These are phyloP conservation scores for Globisporangium emineosum DNA, from an alignment of 352 stramenopile species.

Conservation along the genomic window DNA sequence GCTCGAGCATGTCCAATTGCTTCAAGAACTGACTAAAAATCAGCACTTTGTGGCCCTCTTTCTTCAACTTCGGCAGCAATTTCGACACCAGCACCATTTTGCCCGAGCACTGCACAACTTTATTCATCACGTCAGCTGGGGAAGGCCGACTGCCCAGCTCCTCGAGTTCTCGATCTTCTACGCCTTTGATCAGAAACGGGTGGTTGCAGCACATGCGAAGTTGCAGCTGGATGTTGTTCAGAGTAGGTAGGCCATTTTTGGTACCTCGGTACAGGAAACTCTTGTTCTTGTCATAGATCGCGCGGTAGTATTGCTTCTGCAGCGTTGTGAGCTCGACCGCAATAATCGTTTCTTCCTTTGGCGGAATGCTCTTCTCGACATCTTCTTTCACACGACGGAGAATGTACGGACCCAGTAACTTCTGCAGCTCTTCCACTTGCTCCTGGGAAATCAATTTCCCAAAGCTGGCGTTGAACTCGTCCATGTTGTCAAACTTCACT, in stretches of 20 bases:
- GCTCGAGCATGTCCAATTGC: conserved; percentile 92
- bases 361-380: conserved; percentile 94
- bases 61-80: conserved; percentile 88
- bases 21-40: conserved; percentile 96
- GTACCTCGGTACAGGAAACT: conserved; percentile 92
- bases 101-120: conserved; percentile 79
- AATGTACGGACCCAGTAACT: conserved; percentile 92
- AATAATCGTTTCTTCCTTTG: conserved; percentile 96
- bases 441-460: conserved; percentile 90
- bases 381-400: conserved; percentile 97
- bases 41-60: conserved; percentile 92
- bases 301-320: conserved; percentile 99
- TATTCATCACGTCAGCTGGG: conserved; percentile 65
- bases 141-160: conserved; percentile 59
- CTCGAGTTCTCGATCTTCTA: conserved; percentile 81
- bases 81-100: conserved; percentile 92
- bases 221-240: conserved; percentile 99
- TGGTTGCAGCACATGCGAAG: conserved; percentile 99
- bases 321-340: conserved; percentile 96
- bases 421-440: conserved; percentile 94
- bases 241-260: conserved; percentile 80
- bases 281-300: conserved; percentile 99
- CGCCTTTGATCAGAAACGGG: conserved; percentile 97
- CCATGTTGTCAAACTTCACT: conserved; percentile 87
- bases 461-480: conserved; percentile 92